These are phyloP conservation scores for Cladosporium sp. DNA, from an alignment of 2,329 filamentous ascomycete species.

Conservation along the genomic window DNA sequence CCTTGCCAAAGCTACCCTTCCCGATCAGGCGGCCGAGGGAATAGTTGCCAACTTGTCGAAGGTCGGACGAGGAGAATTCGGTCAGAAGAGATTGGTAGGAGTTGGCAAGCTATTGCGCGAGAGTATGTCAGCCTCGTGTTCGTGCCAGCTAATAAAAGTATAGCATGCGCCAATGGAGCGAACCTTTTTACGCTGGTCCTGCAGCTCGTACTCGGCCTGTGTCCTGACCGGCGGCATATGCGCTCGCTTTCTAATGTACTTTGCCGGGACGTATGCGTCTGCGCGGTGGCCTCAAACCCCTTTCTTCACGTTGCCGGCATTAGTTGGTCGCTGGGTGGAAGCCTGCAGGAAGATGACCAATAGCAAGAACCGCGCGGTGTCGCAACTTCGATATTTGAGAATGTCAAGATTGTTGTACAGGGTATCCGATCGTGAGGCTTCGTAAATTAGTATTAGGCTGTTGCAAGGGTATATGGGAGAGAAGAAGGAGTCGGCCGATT, in stretches of 20 bases:
- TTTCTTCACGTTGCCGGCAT: constrained; percentile 9
- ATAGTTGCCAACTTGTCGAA: constrained; percentile 93
- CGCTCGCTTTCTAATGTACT: constrained; percentile 2
- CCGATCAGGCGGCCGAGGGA: constrained; percentile 86
- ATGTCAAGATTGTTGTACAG: neutral
- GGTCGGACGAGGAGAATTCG: constrained; percentile 88
- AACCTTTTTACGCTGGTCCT: constrained; percentile 34
- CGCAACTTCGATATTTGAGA: neutral
- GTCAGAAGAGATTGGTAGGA: constrained; percentile 96
- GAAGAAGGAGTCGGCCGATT: neutral
- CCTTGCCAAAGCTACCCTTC: constrained; percentile 97
- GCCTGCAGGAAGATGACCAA: neutral
- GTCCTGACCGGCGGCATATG: constrained; percentile 32
- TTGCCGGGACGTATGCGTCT: neutral
- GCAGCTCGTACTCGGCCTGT: constrained; percentile 32
- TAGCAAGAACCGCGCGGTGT: neutral
- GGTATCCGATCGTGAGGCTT: neutral
- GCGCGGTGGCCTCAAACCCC: constrained; percentile 1
- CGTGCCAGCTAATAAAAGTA: neutral
- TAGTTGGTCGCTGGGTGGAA: constrained; percentile 2
- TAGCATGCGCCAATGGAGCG: neutral
- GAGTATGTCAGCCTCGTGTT: constrained; percentile 2
- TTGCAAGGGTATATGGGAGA: neutral
- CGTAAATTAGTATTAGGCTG: neutral
- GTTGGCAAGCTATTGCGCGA: constrained; percentile 69